Percentiles rank a stretch among this genome's conserved stretches.
Evolutionary conservation across 306 rosid genomes (phyloP).

Genomic region (Canavalia ensiformis): DNA sequence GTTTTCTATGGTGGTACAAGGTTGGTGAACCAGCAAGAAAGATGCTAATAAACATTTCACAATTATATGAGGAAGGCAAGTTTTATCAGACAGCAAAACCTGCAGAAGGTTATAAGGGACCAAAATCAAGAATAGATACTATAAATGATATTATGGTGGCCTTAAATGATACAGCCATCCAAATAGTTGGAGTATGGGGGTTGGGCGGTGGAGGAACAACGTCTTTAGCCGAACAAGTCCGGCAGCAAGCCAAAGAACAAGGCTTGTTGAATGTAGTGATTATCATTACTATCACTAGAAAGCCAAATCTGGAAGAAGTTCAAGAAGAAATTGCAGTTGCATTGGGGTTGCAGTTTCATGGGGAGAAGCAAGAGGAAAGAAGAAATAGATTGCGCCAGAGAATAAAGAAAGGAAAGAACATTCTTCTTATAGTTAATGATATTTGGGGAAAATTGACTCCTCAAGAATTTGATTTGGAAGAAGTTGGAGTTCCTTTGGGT

Average conservation of each 20-base stretch:
- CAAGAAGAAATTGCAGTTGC: neutral
- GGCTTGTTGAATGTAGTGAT: neutral
- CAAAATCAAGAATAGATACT: neutral
- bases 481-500: slow-evolving; percentile 38
- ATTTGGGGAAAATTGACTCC: slow-evolving; percentile 27
- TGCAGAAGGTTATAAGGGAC: neutral
- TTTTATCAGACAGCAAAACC: neutral
- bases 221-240: neutral
- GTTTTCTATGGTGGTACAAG: neutral
- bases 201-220: slow-evolving; percentile 18
- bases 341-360: neutral
- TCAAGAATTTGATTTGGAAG: neutral
- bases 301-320: neutral
- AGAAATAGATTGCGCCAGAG: neutral
- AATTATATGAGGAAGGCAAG: neutral
- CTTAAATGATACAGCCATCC: neutral
- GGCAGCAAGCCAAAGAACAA: neutral
- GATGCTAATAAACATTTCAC: neutral
- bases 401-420: neutral
- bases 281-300: neutral
- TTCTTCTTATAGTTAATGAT: slow-evolving; percentile 31
- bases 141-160: neutral
- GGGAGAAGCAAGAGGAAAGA: neutral
- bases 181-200: slow-evolving; percentile 19
- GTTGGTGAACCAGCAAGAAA: neutral